These are phyloP conservation scores for Phaffomyces opuntiae DNA, from an alignment of 805 yeast genomes.

Conservation along the genomic window DNA sequence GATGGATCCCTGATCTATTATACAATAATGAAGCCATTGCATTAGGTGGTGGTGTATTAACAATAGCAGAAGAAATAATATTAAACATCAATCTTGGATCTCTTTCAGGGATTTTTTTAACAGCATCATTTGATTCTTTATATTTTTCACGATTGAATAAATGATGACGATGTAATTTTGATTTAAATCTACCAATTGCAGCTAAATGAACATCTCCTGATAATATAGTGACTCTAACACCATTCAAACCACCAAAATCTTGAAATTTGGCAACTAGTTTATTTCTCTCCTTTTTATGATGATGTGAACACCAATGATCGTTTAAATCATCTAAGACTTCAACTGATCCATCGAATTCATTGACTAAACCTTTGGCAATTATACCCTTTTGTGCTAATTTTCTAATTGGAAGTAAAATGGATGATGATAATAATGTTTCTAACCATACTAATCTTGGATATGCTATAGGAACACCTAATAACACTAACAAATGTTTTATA, in stretches of 20 bases:
- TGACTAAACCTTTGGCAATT: conserved; percentile 65
- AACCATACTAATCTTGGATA: conserved; percentile 93
- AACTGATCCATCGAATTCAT: conserved; percentile 87
- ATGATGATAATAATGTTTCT: conserved; percentile 65
- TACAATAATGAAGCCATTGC: conserved; percentile 72
- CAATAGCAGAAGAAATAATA: conserved; percentile 83
- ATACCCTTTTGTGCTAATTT: conserved; percentile 54
- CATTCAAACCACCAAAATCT: conserved; percentile 54
- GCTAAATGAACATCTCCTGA: conserved; percentile 94
- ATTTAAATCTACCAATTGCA: conserved; percentile 69
- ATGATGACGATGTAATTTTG: conserved; percentile 43
- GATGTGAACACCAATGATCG: conserved; percentile 93
- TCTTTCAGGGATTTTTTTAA: conserved; percentile 45
- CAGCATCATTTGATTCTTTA: conserved; percentile 32
- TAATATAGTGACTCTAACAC: conserved; percentile 73
- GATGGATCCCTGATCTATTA: conserved; percentile 59
- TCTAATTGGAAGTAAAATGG: conserved; percentile 55
- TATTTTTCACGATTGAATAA: conserved; percentile 27
- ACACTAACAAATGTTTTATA: conserved; percentile 68
- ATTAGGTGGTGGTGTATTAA: conserved; percentile 89
- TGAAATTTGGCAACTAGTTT: conserved; percentile 52
- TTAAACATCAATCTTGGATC: conserved; percentile 79
- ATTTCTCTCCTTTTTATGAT: conserved; percentile 85
- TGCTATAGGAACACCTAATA: conserved; percentile 92
- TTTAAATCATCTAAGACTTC: conserved; percentile 89